phyloP scores from a whole-genome alignment of 148 eudicot genomes.

The Rhododendron molle region DNA sequence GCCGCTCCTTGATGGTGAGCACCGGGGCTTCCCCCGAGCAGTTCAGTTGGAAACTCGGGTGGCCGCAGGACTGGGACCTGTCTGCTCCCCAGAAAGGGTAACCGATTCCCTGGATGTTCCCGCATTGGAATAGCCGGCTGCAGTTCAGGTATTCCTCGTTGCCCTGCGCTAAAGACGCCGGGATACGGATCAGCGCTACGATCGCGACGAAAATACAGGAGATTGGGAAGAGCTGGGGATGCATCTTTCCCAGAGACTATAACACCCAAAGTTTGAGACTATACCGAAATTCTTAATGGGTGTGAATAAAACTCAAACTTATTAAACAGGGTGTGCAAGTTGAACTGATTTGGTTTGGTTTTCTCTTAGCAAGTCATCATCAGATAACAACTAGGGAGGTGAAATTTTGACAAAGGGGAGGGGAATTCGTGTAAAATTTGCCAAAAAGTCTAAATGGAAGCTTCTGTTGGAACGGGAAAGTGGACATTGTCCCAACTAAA shows the following conservation, averaged over 20 bases:
- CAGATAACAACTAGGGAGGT: background rate
- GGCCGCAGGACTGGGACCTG: conserved; percentile 41
- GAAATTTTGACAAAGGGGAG: background rate
- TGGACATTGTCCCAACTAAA: background rate
- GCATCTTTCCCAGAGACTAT: background rate
- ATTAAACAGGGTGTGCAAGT: background rate
- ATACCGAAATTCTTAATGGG: background rate
- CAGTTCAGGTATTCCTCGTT: conserved; percentile 28
- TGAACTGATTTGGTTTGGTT: background rate
- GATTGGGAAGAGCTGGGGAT: background rate
- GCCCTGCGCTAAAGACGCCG: conserved; percentile 11
- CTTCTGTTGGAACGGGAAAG: conserved; percentile 8
- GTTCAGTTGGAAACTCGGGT: conserved; percentile 35
- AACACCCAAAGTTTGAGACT: background rate
- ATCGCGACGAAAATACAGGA: conserved; percentile 4
- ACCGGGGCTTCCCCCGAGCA: conserved; percentile 25
- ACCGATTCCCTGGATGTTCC: conserved; percentile 6
- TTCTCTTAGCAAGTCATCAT: background rate
- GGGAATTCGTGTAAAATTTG: background rate
- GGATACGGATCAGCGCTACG: background rate
- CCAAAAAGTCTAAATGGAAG: background rate
- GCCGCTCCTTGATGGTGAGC: conserved; percentile 15
- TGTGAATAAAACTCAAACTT: background rate
- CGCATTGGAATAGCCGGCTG: conserved; percentile 28
- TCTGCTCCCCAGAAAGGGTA: conserved; percentile 51